Evolutionary conservation across 139 green algal genomes (phyloP), one percentile per base, ranked within the genome.

Genomic region (Tetradesmus lagerheimii): DNA sequence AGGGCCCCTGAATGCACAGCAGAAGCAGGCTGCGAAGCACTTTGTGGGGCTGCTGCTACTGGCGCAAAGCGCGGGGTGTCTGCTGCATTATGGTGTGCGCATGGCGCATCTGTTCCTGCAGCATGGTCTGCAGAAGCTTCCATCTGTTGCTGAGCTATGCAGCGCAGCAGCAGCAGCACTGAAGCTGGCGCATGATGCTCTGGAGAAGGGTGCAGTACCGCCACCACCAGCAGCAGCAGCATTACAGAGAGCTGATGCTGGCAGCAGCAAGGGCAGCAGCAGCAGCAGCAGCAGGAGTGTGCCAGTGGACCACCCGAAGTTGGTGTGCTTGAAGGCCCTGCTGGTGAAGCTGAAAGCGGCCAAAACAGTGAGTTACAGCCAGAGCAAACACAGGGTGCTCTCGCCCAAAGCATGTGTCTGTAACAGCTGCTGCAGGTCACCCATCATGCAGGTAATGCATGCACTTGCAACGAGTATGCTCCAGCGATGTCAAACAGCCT

Each of bases 31-130:
- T 8, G 64, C 62, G 31, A 62, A 39, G 64, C 71, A 80, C 14
- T 27, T 88, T 11, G 83, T 35, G 43, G 83, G 25, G 25, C 64
- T 88, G 83, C 37, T 88, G 83, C 38, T 88, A 11, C 83, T 88
- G 38, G 34, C 29, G 29, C 83, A 88, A 45, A 43, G 38, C n/a
- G 64, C 62, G 11, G 41, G 38, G 4, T 88, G 83, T 29, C 64
- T 88, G 62, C 62, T 88, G 64, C 83, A 88, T 41, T 80, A 80
- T 39, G 83, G 83, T 16, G 27, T 88, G 27, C 41, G 83, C 25
- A 53, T 81, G 31, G 83, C 83, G 27, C 83, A 88, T 41, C 37
- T 88, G 62, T 88, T 88, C 38, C 83, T 88, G 83, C 64, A 88
- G 64, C 83, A 88, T 35, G 45, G 83, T 38, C n/a, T 88, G 62